These are phyloP conservation scores for Microcos paniculata DNA, from an alignment of 345 rosid species.

Conservation along the genomic window DNA sequence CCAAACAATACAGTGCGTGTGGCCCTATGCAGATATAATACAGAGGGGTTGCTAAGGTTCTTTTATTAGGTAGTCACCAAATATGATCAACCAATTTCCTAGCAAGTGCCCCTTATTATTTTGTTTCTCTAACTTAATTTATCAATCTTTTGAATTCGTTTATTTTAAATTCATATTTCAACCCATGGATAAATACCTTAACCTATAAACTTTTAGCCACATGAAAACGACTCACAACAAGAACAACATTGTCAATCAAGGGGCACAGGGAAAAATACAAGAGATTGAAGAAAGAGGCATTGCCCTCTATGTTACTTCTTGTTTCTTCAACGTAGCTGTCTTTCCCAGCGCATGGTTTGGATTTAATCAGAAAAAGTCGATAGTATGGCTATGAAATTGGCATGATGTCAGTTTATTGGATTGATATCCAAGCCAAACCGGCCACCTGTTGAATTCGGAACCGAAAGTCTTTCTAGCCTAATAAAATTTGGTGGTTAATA, in stretches of 20 bases:
- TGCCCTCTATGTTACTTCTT: not conserved
- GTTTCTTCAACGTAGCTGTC: constrained; percentile 1
- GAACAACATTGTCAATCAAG: not conserved
- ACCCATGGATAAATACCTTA: not conserved
- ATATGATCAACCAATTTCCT: not conserved
- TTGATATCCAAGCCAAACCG: not conserved
- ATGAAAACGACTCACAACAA: not conserved
- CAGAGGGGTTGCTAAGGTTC: not conserved
- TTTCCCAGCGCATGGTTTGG: not conserved
- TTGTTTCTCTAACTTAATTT: not conserved
- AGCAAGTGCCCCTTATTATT: not conserved
- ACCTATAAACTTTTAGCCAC: not conserved
- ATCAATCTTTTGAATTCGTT: not conserved
- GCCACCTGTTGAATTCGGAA: not conserved
- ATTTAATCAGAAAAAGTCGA: not conserved
- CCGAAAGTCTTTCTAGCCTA: not conserved
- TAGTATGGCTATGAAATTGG: not conserved
- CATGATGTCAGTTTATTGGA: not conserved
- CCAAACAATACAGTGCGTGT: not conserved
- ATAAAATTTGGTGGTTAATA: not conserved
- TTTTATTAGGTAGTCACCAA: not conserved
- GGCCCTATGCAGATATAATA: constrained; percentile 8
- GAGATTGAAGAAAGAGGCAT: not conserved
- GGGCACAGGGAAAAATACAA: not conserved
- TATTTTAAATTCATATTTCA: not conserved